phyloP scores from a whole-genome alignment of 805 yeast species.

The Yamadazyma takamatsuzukensis region DNA sequence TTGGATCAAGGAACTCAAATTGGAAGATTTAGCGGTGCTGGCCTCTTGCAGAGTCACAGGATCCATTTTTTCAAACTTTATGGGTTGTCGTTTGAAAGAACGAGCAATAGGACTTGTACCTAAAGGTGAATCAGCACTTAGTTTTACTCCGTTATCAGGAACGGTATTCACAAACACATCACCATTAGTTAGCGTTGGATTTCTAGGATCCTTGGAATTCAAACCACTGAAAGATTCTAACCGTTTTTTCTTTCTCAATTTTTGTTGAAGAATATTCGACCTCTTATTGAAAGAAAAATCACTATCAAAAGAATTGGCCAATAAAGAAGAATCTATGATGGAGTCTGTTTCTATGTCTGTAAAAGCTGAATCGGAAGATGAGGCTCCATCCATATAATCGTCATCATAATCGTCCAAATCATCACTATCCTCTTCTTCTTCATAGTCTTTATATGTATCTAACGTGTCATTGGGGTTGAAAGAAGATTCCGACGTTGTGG shows the following conservation, averaged over 20 bases:
- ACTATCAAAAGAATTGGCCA: constrained; percentile 20
- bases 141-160: neutral
- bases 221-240: constrained; percentile 3
- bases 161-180: neutral
- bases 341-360: constrained; percentile 42
- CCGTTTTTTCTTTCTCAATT: constrained; percentile 9
- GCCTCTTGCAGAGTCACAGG: constrained; percentile 10
- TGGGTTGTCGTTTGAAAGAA: constrained; percentile 4
- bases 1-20: constrained; percentile 43
- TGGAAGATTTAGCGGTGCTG: constrained; percentile 21
- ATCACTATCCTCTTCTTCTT: constrained; percentile 18
- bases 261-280: constrained; percentile 5
- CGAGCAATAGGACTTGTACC: neutral
- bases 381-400: constrained; percentile 23
- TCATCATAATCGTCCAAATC: constrained; percentile 28
- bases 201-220: too few relatives aligned
- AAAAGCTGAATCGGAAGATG: constrained; percentile 39
- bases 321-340: constrained; percentile 24
- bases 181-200: too few relatives aligned
- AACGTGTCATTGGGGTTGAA: neutral
- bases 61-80: constrained; percentile 21
- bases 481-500: neutral
- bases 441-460: constrained; percentile 15
- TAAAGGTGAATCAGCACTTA: neutral
- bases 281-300: constrained; percentile 5